Percentiles rank a stretch among this genome's conserved stretches.
These are phyloP conservation scores for Poterioochromonas sp. DNA, from an alignment of 352 stramenopile genomes.

Conservation along the genomic window DNA sequence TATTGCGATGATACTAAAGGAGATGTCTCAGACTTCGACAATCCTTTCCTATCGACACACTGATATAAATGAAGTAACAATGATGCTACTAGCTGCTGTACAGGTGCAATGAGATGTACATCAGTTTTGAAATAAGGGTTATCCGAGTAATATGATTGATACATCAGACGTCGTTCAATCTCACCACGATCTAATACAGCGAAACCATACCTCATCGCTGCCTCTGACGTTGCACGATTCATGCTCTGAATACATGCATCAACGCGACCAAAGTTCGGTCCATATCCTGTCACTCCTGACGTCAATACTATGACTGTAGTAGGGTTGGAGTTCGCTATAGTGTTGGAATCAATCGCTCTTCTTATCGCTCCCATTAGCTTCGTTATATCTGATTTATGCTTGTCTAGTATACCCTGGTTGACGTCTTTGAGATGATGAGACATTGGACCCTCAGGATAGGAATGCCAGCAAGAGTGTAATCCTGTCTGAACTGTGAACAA, in stretches of 20 bases:
- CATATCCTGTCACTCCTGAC: neutral
- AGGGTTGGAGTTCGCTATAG: neutral
- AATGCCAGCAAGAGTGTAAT: constrained; percentile 18
- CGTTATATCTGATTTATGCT: neutral
- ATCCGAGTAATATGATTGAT: neutral
- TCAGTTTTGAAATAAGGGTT: neutral
- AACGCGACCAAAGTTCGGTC: neutral
- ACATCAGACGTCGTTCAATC: neutral
- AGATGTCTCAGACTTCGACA: no score
- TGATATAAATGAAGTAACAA: neutral
- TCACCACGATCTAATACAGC: constrained; percentile 25
- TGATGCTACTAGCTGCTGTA: constrained; percentile 4
- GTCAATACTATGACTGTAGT: constrained; percentile 10
- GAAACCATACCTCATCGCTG: neutral
- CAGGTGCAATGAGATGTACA: neutral
- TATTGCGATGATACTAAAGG: no score
- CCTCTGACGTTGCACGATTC: neutral
- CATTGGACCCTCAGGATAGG: neutral
- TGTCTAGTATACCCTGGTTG: neutral
- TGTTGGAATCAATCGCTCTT: neutral
- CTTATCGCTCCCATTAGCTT: constrained; percentile 3
- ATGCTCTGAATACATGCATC: constrained; percentile 1
- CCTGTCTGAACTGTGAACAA: neutral
- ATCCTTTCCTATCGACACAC: neutral
- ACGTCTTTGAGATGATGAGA: neutral